Evolutionary conservation across 2,329 filamentous ascomycete genomes (phyloP).

Genomic region (Trichoderma koningiopsis): DNA sequence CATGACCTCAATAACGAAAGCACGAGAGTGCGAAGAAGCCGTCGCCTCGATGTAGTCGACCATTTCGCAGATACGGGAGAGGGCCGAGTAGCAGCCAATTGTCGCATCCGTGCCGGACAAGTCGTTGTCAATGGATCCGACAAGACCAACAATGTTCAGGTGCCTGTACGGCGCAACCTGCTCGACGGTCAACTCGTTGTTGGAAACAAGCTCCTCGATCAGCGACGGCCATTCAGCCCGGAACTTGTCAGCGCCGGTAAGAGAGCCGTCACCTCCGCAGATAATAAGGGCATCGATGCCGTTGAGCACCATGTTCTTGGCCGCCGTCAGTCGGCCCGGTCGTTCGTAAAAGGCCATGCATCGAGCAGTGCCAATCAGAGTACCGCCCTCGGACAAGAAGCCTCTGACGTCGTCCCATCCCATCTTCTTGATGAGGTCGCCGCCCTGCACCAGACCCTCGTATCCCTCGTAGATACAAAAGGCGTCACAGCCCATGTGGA

Average conservation of each 20-base stretch:
- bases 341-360: conserved; percentile 93
- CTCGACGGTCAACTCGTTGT: conserved; percentile 67
- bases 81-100: conserved; percentile 93
- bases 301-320: conserved; percentile 90
- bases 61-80: conserved; percentile 90
- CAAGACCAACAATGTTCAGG: conserved; percentile 93
- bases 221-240: conserved; percentile 88
- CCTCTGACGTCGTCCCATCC: conserved; percentile 92
- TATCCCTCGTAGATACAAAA: conserved; percentile 92
- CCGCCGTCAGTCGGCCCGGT: conserved; percentile 76
- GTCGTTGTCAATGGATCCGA: conserved; percentile 98
- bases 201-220: conserved; percentile 79
- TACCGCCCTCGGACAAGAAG: conserved; percentile 91
- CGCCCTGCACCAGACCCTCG: conserved; percentile 88
- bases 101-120: conserved; percentile 96
- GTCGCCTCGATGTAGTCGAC: conserved; percentile 98
- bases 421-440: conserved; percentile 84
- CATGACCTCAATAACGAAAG: conserved; percentile 99
- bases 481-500: conserved; percentile 78
- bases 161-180: conserved; percentile 78
- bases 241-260: conserved; percentile 95
- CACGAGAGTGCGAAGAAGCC: conserved; percentile 88
- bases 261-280: conserved; percentile 92
- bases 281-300: conserved; percentile 97
- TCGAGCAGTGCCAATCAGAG: conserved; percentile 90